phyloP scores from a whole-genome alignment of 2,329 filamentous ascomycete genomes.

The Fusarium fujikuroi region DNA sequence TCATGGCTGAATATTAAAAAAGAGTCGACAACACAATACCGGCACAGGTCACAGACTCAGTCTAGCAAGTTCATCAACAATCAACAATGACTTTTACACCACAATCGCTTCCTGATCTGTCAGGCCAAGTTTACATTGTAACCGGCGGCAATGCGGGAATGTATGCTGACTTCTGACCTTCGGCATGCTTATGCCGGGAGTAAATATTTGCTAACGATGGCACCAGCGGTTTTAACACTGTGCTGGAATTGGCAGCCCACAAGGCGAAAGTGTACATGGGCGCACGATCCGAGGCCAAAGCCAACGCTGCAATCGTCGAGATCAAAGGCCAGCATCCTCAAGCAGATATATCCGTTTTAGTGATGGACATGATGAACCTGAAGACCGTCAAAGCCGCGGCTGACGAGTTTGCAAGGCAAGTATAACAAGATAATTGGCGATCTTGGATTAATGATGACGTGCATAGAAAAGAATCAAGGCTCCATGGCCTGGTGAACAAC shows the following conservation, averaged over 20 bases:
- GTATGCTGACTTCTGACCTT: not conserved
- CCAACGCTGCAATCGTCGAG: not conserved
- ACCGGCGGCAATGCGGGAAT: constrained; percentile 10
- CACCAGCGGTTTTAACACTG: constrained; percentile 3
- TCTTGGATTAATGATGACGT: not conserved
- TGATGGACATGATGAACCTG: constrained; percentile 1
- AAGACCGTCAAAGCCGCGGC: not conserved
- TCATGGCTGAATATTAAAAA: too few species aligned
- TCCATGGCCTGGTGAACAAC: constrained; percentile 13
- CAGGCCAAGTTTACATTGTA: constrained; percentile 3
- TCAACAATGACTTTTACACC: not conserved
- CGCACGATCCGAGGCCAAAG: constrained; percentile 4
- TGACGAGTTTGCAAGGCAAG: not conserved
- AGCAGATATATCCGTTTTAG: not conserved
- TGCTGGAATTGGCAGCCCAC: not conserved
- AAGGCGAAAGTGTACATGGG: constrained; percentile 14
- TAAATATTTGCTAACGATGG: not conserved
- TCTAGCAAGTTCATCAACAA: not conserved
- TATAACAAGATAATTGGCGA: fast-evolving
- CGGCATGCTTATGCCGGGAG: not conserved
- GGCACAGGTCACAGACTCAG: too few species aligned
- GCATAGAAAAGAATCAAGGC: not conserved
- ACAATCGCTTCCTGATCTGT: not conserved
- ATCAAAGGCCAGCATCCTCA: not conserved
- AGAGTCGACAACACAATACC: too few species aligned